Percentiles rank a stretch among this genome's conserved stretches.
These are phyloP conservation scores for Eucalyptus shirleyi DNA, from an alignment of 345 rosid species.

Conservation along the genomic window DNA sequence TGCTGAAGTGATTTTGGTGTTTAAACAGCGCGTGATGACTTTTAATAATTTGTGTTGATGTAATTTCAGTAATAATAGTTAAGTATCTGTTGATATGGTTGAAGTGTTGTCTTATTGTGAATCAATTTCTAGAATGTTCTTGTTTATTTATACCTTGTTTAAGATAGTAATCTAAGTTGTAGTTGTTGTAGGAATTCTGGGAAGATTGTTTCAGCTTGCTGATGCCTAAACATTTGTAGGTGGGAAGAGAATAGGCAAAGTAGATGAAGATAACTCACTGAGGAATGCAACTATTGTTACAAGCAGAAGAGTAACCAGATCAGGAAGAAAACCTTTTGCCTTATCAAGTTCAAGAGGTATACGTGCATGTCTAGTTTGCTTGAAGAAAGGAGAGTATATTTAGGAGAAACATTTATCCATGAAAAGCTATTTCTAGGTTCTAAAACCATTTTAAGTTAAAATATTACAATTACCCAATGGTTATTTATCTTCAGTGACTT, in stretches of 20 bases:
- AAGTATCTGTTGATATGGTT: neutral
- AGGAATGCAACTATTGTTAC: neutral
- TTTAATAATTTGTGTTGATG: neutral
- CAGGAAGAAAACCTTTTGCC: neutral
- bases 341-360: neutral
- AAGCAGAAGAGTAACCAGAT: neutral
- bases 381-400: neutral
- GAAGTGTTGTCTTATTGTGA: neutral
- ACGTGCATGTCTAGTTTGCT: neutral
- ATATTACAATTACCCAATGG: neutral
- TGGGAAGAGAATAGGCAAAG: neutral
- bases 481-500: neutral
- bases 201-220: neutral
- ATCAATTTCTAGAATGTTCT: neutral
- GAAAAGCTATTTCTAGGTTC: neutral
- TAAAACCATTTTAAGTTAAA: neutral
- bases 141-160: neutral
- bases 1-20: neutral
- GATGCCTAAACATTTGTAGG: neutral
- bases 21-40: neutral
- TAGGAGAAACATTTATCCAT: neutral
- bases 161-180: neutral
- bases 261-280: neutral
- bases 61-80: neutral
- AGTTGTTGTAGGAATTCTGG: neutral